Evolutionary conservation across 306 rosid species (phyloP).

Genomic region (Lathyrus sativus): DNA sequence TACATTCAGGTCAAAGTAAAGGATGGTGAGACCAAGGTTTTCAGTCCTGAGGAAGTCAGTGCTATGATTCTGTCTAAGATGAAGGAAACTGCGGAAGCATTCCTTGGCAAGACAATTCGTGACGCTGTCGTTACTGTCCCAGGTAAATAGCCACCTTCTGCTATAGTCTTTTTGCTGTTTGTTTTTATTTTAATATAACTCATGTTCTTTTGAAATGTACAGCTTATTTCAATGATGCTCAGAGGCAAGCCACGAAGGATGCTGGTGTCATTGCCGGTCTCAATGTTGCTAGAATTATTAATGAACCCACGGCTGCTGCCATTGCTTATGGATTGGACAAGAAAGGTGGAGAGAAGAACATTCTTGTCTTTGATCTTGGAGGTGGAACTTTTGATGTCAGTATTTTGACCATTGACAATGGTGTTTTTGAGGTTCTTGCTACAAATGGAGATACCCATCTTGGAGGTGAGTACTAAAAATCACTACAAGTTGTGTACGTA

Average conservation of each 20-base stretch:
- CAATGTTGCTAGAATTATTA: constrained; percentile 96
- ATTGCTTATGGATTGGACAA: constrained; percentile 97
- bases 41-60: constrained; percentile 96
- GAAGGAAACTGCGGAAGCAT: constrained; percentile 99
- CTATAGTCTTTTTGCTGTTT: not conserved
- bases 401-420: constrained; percentile 96
- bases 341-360: constrained; percentile 98
- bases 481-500: not conserved
- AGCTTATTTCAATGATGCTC: constrained; percentile 99
- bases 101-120: constrained; percentile 87
- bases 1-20: constrained; percentile 81
- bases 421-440: constrained; percentile 94
- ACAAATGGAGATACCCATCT: constrained; percentile 99
- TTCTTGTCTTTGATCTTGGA: constrained; percentile 97
- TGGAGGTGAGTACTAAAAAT: constrained; percentile 65
- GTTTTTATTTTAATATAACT: not conserved
- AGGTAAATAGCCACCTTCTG: constrained; percentile 46
- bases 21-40: constrained; percentile 96
- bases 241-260: constrained; percentile 99
- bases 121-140: constrained; percentile 97
- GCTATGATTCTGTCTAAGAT: constrained; percentile 85
- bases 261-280: constrained; percentile 93
- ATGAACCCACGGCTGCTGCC: constrained; percentile 98
- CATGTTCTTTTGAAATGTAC: constrained; percentile 32
- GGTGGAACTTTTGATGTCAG: constrained; percentile 99